Percentiles rank a stretch among this genome's conserved stretches.
These are phyloP conservation scores for Penicillium bovifimosum DNA, from an alignment of 495 filamentous ascomycete genomes.

Conservation along the genomic window DNA sequence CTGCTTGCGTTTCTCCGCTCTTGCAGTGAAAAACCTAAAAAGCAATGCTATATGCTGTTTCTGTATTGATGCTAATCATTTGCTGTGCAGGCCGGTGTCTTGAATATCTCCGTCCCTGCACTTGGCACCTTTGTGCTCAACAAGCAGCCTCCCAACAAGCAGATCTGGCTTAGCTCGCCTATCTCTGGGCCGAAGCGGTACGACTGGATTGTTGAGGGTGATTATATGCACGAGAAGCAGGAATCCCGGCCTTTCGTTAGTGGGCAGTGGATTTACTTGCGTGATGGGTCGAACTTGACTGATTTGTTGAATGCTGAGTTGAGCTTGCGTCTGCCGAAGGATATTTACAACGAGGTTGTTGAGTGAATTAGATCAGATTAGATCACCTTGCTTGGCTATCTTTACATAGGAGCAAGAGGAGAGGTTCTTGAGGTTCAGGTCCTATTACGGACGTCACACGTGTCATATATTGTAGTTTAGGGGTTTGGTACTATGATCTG, in stretches of 20 bases:
- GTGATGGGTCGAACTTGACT: constrained; percentile 70
- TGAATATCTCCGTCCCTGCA: constrained; percentile 62
- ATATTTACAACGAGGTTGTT: constrained; percentile 33
- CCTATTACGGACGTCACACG: neutral
- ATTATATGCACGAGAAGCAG: constrained; percentile 69
- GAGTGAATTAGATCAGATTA: constrained; percentile 11
- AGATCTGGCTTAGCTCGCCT: constrained; percentile 95
- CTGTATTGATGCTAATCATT: neutral
- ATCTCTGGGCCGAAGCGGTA: constrained; percentile 88
- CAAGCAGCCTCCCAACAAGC: constrained; percentile 95
- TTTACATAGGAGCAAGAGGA: neutral
- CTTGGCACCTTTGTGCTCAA: constrained; percentile 85
- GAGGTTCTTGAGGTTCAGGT: neutral
- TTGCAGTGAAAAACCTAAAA: neutral
- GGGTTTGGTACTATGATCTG: neutral
- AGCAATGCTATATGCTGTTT: neutral
- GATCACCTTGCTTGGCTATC: neutral
- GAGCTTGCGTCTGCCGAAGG: constrained; percentile 32
- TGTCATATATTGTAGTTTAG: constrained; percentile 1
- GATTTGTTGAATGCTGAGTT: constrained; percentile 69
- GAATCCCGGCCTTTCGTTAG: constrained; percentile 49
- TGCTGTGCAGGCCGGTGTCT: constrained; percentile 65
- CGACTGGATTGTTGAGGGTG: constrained; percentile 71
- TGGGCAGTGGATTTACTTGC: constrained; percentile 76
- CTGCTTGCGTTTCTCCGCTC: neutral